A percentile compares a stretch with the other conserved stretches of the same genome.
phyloP scores from a whole-genome alignment of 352 stramenopile species.

The Phytophthora sojae region DNA sequence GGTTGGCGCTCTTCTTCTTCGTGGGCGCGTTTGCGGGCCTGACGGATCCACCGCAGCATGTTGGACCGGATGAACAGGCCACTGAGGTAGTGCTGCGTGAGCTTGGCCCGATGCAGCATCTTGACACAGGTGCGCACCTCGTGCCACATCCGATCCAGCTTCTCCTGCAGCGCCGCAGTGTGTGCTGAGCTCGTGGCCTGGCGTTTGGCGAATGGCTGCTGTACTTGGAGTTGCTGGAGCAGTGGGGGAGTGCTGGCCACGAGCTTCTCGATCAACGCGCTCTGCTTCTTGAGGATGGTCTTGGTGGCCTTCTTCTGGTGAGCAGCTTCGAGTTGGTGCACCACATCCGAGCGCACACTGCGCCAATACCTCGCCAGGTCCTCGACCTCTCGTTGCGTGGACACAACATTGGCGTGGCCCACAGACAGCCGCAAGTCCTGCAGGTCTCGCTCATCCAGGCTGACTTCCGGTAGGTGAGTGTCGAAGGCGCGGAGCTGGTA shows the following conservation, averaged over 20 bases:
- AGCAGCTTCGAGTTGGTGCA: conserved; percentile 57
- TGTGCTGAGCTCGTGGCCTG: conserved; percentile 28
- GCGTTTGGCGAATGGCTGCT: conserved; percentile 26
- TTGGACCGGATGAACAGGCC: conserved; percentile 67
- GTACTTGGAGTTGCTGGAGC: conserved; percentile 21
- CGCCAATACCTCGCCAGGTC: conserved; percentile 72
- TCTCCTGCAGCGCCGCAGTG: conserved; percentile 30
- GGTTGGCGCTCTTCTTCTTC: conserved; percentile 36
- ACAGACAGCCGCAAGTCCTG: conserved; percentile 57
- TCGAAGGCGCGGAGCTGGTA: conserved; percentile 75
- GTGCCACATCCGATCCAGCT: conserved; percentile 52
- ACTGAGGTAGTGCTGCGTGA: conserved; percentile 79
- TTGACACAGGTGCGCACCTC: conserved; percentile 71
- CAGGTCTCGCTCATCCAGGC: conserved; percentile 55
- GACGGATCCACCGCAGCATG: conserved; percentile 64
- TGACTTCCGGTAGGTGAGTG: conserved; percentile 54
- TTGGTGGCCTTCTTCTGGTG: conserved; percentile 78
- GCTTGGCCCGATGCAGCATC: conserved; percentile 68
- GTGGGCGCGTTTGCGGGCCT: conserved; percentile 49
- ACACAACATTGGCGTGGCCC: conserved; percentile 65
- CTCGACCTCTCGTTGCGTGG: conserved; percentile 63
- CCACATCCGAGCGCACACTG: conserved; percentile 55
- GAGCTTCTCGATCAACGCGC: conserved; percentile 61
- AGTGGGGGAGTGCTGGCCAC: conserved; percentile 34
- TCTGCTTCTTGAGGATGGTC: conserved; percentile 61